Evolutionary conservation across 169 alveolate genomes (phyloP), one percentile per base, ranked within the genome.

Genomic region (Theileria sp.): DNA sequence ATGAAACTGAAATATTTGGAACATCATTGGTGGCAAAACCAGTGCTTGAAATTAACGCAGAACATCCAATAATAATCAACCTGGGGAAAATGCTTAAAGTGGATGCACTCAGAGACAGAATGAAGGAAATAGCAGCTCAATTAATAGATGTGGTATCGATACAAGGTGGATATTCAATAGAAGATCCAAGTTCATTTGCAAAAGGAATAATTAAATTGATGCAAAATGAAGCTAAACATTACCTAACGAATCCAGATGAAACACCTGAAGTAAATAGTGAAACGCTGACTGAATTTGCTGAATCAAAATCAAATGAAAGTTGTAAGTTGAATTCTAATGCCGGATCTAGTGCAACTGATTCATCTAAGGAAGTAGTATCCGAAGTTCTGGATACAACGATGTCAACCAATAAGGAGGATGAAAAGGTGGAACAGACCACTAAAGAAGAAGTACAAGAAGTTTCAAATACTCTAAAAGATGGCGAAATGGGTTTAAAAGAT

Each of bases 1-100:
- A 93, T 77, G 98, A 94, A 66, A 87, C 89, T 44, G 94, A 91
- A 71, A 54, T 91, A 85, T 87, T 91, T 38, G 93, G 93, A 36
- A 95, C 95, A 32, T 92, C 95, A 64, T 87, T 96, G 65, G 96
- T 96, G 32, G 96, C 95, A 92, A 96, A 96, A 87, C 96, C 97
- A 36, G 93, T 93, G 44, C 84, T 97, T 75, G 99, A 97, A 88
- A 92, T 97, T 56, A 96, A 97, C 79, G 97, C 98, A 23, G 88
- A 94, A 78, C 99, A 96, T 69, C 97, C 98, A 64, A 95, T 96
- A 17, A 95, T 96, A 62, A 88, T 94, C 84, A 96, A 95, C 66
- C 88, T 97, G 28, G 87, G 89, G 76, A 86, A 60, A 60, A 81
- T 93, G 93, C 91, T 93, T 34, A 83, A 89, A 62, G 73, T 78